phyloP scores from a whole-genome alignment of 1,284 basidiomycete genomes.

The Lentinula novae-zelandiae region DNA sequence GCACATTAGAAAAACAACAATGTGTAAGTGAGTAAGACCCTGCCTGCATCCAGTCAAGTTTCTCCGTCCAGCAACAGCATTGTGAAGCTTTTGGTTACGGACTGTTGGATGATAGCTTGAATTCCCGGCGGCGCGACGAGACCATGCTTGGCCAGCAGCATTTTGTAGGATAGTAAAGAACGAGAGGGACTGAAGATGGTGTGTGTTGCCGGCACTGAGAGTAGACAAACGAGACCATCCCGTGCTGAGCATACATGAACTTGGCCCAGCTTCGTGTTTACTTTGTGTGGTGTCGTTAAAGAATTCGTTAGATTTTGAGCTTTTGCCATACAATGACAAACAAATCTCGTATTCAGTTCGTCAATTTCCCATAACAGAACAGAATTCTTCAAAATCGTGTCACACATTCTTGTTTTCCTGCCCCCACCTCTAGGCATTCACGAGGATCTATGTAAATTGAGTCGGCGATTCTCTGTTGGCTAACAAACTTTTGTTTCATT shows the following conservation, averaged over 20 bases:
- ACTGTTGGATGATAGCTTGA: not conserved
- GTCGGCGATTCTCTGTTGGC: too few relatives aligned
- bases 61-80: not conserved
- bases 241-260: conserved; percentile 59
- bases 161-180: conserved; percentile 42
- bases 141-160: conserved; percentile 53
- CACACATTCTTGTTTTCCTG: not conserved
- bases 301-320: not conserved
- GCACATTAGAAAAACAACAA: not conserved
- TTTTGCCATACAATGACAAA: conserved; percentile 6
- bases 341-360: not conserved
- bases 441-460: too few relatives aligned
- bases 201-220: conserved; percentile 22
- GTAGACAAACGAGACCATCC: conserved; percentile 41
- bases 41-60: not conserved
- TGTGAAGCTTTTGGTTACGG: not conserved
- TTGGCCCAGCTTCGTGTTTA: not conserved
- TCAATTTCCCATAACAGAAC: too few relatives aligned
- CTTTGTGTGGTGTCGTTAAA: not conserved
- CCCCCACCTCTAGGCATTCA: too few relatives aligned
- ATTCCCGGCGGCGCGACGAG: conserved; percentile 10
- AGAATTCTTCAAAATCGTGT: too few relatives aligned
- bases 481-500: too few relatives aligned
- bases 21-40: not conserved
- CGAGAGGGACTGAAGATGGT: conserved; percentile 23